Evolutionary conservation across 345 rosid genomes (phyloP), one percentile per base, ranked within the genome.

Genomic region (Rhodamnia argentea): DNA sequence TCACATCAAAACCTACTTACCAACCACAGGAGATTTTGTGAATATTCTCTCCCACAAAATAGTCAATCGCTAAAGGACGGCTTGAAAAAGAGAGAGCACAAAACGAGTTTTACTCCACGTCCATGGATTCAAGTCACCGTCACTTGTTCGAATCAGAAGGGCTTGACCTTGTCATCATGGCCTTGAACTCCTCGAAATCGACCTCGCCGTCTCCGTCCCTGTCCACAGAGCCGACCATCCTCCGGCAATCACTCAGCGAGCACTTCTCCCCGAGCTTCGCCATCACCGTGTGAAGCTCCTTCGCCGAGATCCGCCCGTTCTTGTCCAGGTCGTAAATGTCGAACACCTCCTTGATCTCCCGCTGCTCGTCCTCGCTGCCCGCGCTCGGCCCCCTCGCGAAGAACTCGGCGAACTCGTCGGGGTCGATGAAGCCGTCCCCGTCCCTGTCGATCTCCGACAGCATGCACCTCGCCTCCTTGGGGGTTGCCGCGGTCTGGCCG

Each of bases 121-220:
- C 78, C 24, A 18, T 8, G 44, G 42, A 64, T 64, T 55, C 55
- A 16, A 15, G 55, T 5, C 40, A 29, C 29, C 23, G 2, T 54
- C 42, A 27, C 22, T 62, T 27, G 40, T 29, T 29, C 29, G 42
- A 18, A 64, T 32, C 78, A 9, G 78, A 16, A 64, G 44, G 20
- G 78, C 78, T 78, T 42, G 42, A 57, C 81, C 20, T 58, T 15
- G 90, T 83, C 99, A 97, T 97, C 99, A 97, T 97, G 92, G 84
- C 85, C 95, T 95, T 95, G 47, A 97, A 97, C 96, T 97, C 99
- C 76, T 95, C 94, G 64, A 97, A 97, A 81, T 97, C 91, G 82
- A 97, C 99, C 37, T 89, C 89, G 29, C 98, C 99, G 44, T 97
- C 99, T 40, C 99, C 98, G 88, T 97, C 98, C 54, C 84, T 86